These are phyloP conservation scores for Hortiboletus flavorubellus DNA, from an alignment of 768 basidiomycete species.

Conservation along the genomic window DNA sequence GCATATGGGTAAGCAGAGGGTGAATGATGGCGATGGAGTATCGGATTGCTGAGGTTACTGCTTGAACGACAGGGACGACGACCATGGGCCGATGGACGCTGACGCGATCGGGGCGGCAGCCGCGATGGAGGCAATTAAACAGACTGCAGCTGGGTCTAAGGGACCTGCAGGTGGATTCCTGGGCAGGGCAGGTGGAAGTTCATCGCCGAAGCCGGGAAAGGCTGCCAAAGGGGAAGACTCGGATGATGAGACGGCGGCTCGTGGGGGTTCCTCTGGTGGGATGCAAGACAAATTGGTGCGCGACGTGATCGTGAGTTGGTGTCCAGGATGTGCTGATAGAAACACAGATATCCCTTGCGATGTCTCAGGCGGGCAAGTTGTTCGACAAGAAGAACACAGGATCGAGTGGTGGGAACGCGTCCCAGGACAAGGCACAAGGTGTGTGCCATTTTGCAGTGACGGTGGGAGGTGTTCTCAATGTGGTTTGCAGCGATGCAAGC, in stretches of 20 bases:
- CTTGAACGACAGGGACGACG: slow-evolving; percentile 9
- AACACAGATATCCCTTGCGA: slow-evolving; percentile 27
- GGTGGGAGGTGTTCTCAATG: background rate
- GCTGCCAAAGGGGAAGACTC: background rate
- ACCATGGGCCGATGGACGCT: slow-evolving; percentile 26
- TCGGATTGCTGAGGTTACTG: background rate
- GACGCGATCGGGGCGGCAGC: slow-evolving; percentile 29
- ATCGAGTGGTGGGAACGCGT: slow-evolving; percentile 5
- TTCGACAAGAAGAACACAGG: slow-evolving; percentile 33
- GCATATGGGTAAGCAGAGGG: slow-evolving; percentile 29
- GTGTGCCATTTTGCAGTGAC: background rate
- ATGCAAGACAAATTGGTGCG: slow-evolving; percentile 31
- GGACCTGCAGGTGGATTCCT: slow-evolving; percentile 20
- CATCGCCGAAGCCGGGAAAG: background rate
- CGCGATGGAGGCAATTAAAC: slow-evolving; percentile 31
- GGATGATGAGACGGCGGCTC: background rate
- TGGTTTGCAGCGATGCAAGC: slow-evolving; percentile 29
- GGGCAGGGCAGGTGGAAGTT: background rate
- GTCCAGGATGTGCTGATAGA: background rate
- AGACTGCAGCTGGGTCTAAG: slow-evolving; percentile 16
- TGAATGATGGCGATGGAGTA: too few species aligned
- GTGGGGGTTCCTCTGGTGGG: slow-evolving; percentile 14
- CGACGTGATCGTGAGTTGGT: background rate
- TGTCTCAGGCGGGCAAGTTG: slow-evolving; percentile 31
- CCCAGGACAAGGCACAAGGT: slow-evolving; percentile 29